A percentile compares a stretch with the other conserved stretches of the same genome.
Conservation (phyloP, 768 basidiomycete genomes). For the Mycena leptocephala region DNA sequence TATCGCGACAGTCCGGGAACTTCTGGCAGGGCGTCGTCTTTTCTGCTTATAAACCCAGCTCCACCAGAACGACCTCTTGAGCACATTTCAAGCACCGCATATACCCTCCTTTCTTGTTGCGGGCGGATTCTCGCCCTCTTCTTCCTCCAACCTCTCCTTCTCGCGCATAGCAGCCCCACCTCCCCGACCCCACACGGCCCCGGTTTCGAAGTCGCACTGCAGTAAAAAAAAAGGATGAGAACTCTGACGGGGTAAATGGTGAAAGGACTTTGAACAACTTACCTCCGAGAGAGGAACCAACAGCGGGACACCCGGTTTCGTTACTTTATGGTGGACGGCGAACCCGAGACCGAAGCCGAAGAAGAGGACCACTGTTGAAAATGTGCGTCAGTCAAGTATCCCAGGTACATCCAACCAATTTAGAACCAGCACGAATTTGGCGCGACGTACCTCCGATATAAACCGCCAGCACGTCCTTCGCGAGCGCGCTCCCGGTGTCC, state of each 20-base stretch:
- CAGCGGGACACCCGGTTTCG: constrained; percentile 21
- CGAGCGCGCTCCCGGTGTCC: constrained; percentile 61
- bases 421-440: too few relatives aligned
- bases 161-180: constrained; percentile 56
- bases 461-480: constrained; percentile 39
- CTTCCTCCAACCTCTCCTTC: constrained; percentile 43
- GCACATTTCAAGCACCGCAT: neutral
- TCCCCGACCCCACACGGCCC: constrained; percentile 68
- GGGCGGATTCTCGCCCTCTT: neutral
- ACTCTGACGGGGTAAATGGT: neutral
- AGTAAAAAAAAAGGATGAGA: constrained; percentile 52
- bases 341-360: constrained; percentile 27
- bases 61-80: constrained; percentile 4
- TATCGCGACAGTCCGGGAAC: too few relatives aligned
- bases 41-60: too few relatives aligned
- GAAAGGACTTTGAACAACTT: constrained; percentile 50
- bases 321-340: constrained; percentile 23
- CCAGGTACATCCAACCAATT: too few relatives aligned
- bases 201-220: constrained; percentile 64
- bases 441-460: constrained; percentile 15
- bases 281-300: constrained; percentile 12
- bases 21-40: too few relatives aligned
- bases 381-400: neutral
- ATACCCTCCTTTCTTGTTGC: neutral
- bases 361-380: constrained; percentile 10